Percentiles rank a stretch among this genome's conserved stretches.
These are phyloP conservation scores for Pseudohalonectria lignicola DNA, from an alignment of 2,329 filamentous ascomycete genomes.

Conservation along the genomic window DNA sequence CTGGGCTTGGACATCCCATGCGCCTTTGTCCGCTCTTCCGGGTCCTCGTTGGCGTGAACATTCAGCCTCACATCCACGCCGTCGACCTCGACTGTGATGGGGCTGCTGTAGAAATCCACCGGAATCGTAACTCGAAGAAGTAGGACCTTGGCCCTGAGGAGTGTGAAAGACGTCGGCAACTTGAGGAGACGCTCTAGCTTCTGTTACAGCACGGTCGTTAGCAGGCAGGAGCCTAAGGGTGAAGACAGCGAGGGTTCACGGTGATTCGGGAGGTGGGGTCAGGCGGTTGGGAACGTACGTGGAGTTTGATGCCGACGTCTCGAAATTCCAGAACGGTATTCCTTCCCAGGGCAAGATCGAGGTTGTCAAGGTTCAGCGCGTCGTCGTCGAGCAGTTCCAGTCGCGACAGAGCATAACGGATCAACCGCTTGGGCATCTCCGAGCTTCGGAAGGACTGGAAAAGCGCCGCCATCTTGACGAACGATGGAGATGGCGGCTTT, in stretches of 20 bases:
- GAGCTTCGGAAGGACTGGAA: constrained; percentile 55
- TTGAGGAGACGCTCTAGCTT: constrained; percentile 68
- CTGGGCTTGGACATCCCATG: constrained; percentile 15
- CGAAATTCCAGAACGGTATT: constrained; percentile 76
- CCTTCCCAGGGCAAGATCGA: constrained; percentile 75
- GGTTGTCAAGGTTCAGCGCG: constrained; percentile 71
- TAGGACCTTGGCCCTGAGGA: constrained; percentile 65
- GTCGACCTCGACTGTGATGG: constrained; percentile 72
- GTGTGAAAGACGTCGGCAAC: constrained; percentile 59
- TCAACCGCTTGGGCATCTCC: constrained; percentile 77
- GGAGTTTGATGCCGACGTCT: constrained; percentile 71
- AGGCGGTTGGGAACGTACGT: constrained; percentile 38
- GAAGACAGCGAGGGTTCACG: constrained; percentile 3
- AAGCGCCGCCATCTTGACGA: constrained; percentile 55
- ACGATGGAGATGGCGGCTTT: constrained; percentile 7
- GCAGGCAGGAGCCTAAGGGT: not conserved
- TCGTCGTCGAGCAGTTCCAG: constrained; percentile 83
- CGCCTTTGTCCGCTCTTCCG: constrained; percentile 17
- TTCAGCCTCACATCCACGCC: constrained; percentile 64
- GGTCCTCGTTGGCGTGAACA: constrained; percentile 31
- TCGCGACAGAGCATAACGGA: constrained; percentile 74
- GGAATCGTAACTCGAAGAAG: constrained; percentile 74
- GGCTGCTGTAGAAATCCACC: constrained; percentile 76
- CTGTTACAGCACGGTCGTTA: constrained; percentile 29
- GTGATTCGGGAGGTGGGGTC: not conserved